A percentile compares a stretch with the other conserved stretches of the same genome.
Evolutionary conservation across 2,329 filamentous ascomycete genomes (phyloP).

Genomic region (Tolypocladium capitatum): DNA sequence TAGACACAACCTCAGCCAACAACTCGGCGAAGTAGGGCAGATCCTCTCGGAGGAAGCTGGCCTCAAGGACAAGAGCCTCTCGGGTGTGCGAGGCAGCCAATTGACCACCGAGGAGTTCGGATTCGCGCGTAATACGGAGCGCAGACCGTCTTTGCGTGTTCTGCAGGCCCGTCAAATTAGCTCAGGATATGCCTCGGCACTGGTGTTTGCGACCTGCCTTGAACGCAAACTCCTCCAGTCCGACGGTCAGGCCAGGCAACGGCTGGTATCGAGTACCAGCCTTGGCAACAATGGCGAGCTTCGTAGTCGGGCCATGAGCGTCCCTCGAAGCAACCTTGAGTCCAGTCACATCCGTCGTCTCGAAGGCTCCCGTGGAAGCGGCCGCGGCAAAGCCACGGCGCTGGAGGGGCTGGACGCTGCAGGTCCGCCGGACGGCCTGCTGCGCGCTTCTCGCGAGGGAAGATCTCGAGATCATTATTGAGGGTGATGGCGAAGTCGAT

Average conservation of each 20-base stretch:
- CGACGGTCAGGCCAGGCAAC: slow-evolving; percentile 77
- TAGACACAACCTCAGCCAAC: slow-evolving; percentile 76
- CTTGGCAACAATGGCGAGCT: slow-evolving; percentile 83
- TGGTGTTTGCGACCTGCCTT: slow-evolving; percentile 46
- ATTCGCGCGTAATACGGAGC: slow-evolving; percentile 85
- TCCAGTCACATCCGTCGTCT: slow-evolving; percentile 72
- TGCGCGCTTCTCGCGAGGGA: slow-evolving; percentile 44
- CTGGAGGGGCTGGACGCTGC: slow-evolving; percentile 41
- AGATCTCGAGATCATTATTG: slow-evolving; percentile 51
- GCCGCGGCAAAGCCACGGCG: slow-evolving; percentile 46
- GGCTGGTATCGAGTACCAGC: slow-evolving; percentile 89
- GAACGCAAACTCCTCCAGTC: slow-evolving; percentile 91
- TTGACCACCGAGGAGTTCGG: slow-evolving; percentile 87
- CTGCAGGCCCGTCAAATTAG: slow-evolving; percentile 39
- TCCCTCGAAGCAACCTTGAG: slow-evolving; percentile 91
- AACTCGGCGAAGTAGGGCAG: slow-evolving; percentile 96
- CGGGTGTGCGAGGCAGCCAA: slow-evolving; percentile 79
- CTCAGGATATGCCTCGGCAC: slow-evolving; percentile 16
- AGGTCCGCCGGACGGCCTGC: slow-evolving; percentile 42
- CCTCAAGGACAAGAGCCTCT: slow-evolving; percentile 83
- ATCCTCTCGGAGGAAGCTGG: slow-evolving; percentile 90
- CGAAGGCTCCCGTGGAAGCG: slow-evolving; percentile 63
- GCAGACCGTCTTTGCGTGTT: slow-evolving; percentile 81
- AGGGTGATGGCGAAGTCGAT: slow-evolving; percentile 42
- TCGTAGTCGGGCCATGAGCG: slow-evolving; percentile 75